Evolutionary conservation across 495 filamentous ascomycete genomes (phyloP).

Genomic region (Penicillium chermesinum): DNA sequence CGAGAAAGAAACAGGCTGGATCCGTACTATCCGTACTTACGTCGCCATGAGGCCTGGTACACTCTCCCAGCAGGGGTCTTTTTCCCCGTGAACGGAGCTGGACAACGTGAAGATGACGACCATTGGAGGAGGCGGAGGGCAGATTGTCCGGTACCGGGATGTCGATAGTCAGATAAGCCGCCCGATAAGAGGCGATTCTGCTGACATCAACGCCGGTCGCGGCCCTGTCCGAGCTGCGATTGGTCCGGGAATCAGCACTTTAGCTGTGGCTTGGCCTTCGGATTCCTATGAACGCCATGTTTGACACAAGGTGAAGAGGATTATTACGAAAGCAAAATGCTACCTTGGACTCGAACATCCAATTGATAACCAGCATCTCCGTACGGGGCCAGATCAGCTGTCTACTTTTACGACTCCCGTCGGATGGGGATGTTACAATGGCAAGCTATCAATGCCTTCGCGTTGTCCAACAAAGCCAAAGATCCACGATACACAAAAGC

Average conservation of each 20-base stretch:
- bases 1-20: not conserved
- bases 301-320: too few species aligned
- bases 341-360: too few species aligned
- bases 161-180: not conserved
- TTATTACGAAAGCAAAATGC: too few species aligned
- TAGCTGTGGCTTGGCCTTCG: too few species aligned
- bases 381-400: not conserved
- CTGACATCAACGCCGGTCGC: too few species aligned
- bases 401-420: not conserved
- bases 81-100: not conserved
- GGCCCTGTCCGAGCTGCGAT: too few species aligned
- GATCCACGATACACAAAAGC: not conserved
- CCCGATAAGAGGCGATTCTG: not conserved
- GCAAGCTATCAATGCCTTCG: not conserved
- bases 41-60: constrained; percentile 13
- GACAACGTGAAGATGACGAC: too few species aligned
- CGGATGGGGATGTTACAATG: not conserved
- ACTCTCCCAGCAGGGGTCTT: too few species aligned
- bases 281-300: too few species aligned
- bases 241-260: too few species aligned
- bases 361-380: not conserved
- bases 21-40: constrained; percentile 8
- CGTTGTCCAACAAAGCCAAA: not conserved
- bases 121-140: not conserved
- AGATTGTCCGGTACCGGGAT: not conserved